A percentile compares a stretch with the other conserved stretches of the same genome.
Evolutionary conservation across 805 yeast species (phyloP).

Genomic region (Schwanniomyces polymorphus): DNA sequence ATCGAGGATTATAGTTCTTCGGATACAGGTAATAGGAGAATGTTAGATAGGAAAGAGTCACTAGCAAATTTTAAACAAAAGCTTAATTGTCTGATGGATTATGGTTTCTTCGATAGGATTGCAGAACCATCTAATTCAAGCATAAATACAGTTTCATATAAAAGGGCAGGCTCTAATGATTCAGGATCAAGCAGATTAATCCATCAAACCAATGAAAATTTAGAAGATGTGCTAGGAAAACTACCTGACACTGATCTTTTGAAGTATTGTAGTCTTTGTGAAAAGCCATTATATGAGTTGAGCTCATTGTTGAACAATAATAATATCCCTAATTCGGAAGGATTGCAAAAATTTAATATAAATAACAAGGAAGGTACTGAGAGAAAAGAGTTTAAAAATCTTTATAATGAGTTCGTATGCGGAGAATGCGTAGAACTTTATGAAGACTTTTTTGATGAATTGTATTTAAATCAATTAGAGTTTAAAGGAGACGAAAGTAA

Average conservation of each 20-base stretch:
- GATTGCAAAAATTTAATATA: too few relatives aligned
- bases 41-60: conserved; percentile 28
- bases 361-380: not conserved
- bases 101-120: not conserved
- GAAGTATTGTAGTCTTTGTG: conserved; percentile 67
- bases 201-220: conserved; percentile 17
- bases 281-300: conserved; percentile 63
- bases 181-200: not conserved
- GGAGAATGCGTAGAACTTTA: conserved; percentile 59
- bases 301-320: conserved; percentile 40
- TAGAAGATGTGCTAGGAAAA: conserved; percentile 38
- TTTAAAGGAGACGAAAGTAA: not conserved
- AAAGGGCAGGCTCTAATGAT: conserved; percentile 10
- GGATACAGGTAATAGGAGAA: conserved; percentile 6
- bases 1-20: conserved; percentile 20
- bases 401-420: conserved; percentile 59
- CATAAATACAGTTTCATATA: not conserved
- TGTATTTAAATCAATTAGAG: conserved; percentile 7
- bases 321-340: conserved; percentile 1
- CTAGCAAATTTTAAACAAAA: conserved; percentile 38
- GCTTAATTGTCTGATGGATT: not conserved
- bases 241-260: conserved; percentile 39
- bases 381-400: conserved; percentile 8
- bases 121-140: not conserved
- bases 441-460: conserved; percentile 50